Evolutionary conservation across 1,284 basidiomycete species (phyloP), one percentile per base, ranked within the genome.

Genomic region (Cutaneotrichosporon sp.): DNA sequence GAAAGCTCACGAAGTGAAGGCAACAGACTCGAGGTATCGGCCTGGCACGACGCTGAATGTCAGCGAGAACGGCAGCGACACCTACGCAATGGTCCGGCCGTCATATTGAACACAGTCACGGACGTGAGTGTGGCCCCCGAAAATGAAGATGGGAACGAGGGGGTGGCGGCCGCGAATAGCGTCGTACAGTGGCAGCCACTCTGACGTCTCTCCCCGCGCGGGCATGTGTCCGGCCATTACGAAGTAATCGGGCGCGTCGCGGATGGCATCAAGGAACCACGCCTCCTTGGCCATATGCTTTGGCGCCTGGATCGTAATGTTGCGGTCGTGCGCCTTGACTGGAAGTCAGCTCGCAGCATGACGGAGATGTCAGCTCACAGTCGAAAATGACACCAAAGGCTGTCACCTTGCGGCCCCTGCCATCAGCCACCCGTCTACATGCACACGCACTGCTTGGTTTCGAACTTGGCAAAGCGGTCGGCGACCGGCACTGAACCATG

Each of bases 21-120:
- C 87, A 52, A 91, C 78, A 6, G 89, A 90, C 74, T 92, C 89
- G 83, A 91, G 86, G 70, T 90, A 92, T 22, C 87, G 79, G 41
- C 89, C 89, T 49, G 86, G 88, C 61, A 88, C 86, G 32, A 91
- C 73, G 1, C 71, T 74, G 52, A 10, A 37, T 12, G 82, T 78
- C 78, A 88, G 85, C 0, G 81, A 17, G 83, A 80, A 6, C 80
- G 4, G 5, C 79, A 64, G 85, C 84, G 25, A 80, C 41, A 59
- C 70, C 58, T 43, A 74, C 70, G 61, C 65, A 20, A 76, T 75
- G 10, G 69, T 70, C 16, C 67, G 53, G 19, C 59, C 63, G 56
- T 74, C 71, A 29, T 68, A 80, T 75, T 71, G 75, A 77, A 80
- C 65, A 70, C 88, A 90, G 67, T 89, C 86, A 50, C 87, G 82